Percentiles rank a stretch among this genome's conserved stretches.
These are phyloP conservation scores for Chytriomyces hyalinus DNA, from an alignment of 192 early-diverging fungal genomes.

Conservation along the genomic window DNA sequence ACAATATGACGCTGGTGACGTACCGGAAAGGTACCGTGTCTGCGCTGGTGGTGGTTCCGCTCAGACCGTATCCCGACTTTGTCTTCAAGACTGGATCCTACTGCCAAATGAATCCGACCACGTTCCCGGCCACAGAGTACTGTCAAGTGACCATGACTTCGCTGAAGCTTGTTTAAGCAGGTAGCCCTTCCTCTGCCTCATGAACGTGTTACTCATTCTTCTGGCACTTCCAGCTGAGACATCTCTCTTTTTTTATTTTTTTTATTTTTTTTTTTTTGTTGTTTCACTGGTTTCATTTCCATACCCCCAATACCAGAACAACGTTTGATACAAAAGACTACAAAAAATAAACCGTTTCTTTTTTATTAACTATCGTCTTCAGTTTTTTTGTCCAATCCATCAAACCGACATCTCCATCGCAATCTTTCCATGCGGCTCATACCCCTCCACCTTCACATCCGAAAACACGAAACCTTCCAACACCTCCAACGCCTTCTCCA, in stretches of 20 bases:
- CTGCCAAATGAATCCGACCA: neutral
- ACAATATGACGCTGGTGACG: neutral
- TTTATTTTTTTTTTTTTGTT: too few species aligned
- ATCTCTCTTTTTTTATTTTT: too few species aligned
- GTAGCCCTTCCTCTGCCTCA: too few species aligned
- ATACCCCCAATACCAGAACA: too few species aligned
- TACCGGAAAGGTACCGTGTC: neutral
- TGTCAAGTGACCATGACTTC: neutral
- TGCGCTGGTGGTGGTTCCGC: neutral
- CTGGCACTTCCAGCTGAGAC: too few species aligned
- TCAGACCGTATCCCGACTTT: neutral
- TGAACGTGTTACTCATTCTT: too few species aligned
- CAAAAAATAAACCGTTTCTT: too few species aligned
- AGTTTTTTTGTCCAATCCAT: neutral
- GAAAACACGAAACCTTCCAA: slow-evolving; percentile 74
- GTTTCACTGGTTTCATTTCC: too few species aligned
- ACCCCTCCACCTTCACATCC: slow-evolving; percentile 82
- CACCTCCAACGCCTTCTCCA: slow-evolving; percentile 49
- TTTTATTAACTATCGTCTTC: too few species aligned
- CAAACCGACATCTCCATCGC: slow-evolving; percentile 95
- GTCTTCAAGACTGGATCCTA: neutral
- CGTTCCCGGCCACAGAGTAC: neutral
- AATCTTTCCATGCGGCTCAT: slow-evolving; percentile 84
- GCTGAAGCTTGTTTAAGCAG: neutral
- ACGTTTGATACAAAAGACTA: too few species aligned